A percentile compares a stretch with the other conserved stretches of the same genome.
Evolutionary conservation across 2,329 filamentous ascomycete species (phyloP).

Genomic region (Atkinsonella texensis): DNA sequence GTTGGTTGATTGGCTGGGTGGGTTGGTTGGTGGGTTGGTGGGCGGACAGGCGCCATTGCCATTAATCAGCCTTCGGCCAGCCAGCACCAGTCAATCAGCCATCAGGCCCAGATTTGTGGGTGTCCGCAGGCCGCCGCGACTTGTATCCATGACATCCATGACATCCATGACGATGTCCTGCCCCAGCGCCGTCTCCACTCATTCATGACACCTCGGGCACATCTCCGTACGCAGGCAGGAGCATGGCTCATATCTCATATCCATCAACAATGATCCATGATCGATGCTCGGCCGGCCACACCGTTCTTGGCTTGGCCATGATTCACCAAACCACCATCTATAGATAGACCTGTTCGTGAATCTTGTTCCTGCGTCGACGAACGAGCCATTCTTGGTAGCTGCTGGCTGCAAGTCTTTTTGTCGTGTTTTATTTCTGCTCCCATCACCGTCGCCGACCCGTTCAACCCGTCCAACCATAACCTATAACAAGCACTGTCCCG

Average conservation of each 20-base stretch:
- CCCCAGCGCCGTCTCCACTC: not conserved
- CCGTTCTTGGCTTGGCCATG: constrained; percentile 1
- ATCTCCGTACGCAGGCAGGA: not conserved
- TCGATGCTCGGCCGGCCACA: not conserved
- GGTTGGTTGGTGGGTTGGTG: no score
- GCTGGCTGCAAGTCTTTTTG: not conserved
- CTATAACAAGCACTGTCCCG: not conserved
- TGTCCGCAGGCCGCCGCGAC: no score
- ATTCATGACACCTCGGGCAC: not conserved
- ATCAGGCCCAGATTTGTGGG: not conserved
- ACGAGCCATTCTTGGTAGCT: not conserved
- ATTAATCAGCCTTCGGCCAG: not conserved
- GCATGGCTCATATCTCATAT: no score
- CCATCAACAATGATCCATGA: no score
- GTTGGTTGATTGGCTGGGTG: no score
- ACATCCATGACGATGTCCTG: not conserved
- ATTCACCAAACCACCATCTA: not conserved
- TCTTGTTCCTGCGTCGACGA: not conserved
- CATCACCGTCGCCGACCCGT: no score
- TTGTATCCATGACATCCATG: no score
- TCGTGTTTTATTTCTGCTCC: not conserved
- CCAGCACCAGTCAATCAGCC: not conserved
- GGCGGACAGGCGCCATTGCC: no score
- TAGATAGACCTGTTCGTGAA: not conserved
- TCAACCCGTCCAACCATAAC: not conserved